Conservation (phyloP, 139 green algal genomes). For the Volvox africanus region DNA sequence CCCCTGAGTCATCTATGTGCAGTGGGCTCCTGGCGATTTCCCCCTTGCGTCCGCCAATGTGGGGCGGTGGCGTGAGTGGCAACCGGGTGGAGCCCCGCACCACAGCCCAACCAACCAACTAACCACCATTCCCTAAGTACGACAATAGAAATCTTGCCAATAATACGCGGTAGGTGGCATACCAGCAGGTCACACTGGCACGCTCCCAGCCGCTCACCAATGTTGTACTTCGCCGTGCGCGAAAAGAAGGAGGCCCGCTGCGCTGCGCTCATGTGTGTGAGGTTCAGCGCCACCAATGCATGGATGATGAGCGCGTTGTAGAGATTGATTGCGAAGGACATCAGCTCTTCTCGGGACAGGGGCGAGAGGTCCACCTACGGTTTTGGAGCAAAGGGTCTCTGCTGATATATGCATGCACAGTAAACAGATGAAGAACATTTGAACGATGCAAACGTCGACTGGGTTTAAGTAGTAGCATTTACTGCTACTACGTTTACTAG, state of each 20-base stretch:
- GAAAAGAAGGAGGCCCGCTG: slow-evolving; percentile 67
- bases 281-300: slow-evolving; percentile 64
- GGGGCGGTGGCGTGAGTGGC: background rate
- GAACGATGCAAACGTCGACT: too few species aligned
- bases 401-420: too few species aligned
- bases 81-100: too few species aligned
- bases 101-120: too few species aligned
- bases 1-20: background rate
- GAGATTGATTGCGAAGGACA: slow-evolving; percentile 94
- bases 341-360: slow-evolving; percentile 74
- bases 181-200: too few species aligned
- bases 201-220: background rate
- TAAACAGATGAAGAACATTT: too few species aligned
- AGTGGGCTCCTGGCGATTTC: background rate
- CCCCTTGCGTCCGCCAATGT: background rate
- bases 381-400: too few species aligned
- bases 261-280: slow-evolving; percentile 36
- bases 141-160: too few species aligned
- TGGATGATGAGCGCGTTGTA: slow-evolving; percentile 96
- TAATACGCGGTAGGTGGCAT: too few species aligned
- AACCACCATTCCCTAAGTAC: too few species aligned
- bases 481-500: too few species aligned
- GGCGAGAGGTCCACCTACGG: slow-evolving; percentile 71
- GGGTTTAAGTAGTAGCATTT: too few species aligned
- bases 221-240: slow-evolving; percentile 46